Conservation (phyloP, 345 rosid species). For the Rhodamnia argentea region DNA sequence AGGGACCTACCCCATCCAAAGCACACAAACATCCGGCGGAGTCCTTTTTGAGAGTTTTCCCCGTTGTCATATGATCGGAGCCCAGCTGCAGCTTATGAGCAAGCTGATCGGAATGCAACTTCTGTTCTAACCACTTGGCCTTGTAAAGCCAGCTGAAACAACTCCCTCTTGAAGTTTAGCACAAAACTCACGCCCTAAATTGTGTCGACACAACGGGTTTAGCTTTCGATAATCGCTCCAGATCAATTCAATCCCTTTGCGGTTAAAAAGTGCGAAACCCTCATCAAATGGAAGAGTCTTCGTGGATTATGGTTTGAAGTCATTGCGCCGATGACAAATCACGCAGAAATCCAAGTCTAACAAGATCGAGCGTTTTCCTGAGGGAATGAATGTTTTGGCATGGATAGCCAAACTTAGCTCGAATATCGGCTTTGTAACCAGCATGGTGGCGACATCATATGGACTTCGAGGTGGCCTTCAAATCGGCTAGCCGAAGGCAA, state of each 20-base stretch:
- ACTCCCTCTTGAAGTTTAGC: background rate
- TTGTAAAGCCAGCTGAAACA: no score
- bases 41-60: background rate
- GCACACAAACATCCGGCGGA: background rate
- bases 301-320: no score
- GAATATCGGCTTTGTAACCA: no score
- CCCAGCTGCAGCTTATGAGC: background rate
- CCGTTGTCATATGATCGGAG: background rate
- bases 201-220: background rate
- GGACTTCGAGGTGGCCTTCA: background rate
- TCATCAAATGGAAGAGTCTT: background rate
- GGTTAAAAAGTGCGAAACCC: background rate
- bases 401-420: background rate
- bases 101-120: background rate
- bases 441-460: no score
- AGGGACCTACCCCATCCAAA: no score
- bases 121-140: background rate
- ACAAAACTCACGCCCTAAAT: background rate
- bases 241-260: background rate
- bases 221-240: background rate
- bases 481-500: background rate
- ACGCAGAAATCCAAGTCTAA: background rate
- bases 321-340: background rate
- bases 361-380: background rate
- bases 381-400: background rate